Conservation (phyloP, 257 asterid species). For the Fraxinus pennsylvanica region DNA sequence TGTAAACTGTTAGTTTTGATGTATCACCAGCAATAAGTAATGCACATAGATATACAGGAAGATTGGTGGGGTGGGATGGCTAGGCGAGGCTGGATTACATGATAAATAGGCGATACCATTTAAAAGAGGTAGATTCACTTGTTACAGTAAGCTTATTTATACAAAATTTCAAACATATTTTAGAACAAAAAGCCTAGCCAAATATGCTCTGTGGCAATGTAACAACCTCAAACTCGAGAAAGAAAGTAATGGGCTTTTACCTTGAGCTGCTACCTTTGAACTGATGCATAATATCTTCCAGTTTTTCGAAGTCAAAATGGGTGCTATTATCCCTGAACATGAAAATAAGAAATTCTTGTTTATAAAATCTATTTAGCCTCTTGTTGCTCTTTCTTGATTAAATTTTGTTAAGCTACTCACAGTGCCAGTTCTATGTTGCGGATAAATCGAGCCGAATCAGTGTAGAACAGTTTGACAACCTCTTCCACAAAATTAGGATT, state of each 20-base stretch:
- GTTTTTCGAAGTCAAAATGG: constrained; percentile 56
- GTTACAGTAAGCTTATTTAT: neutral
- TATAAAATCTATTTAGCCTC: neutral
- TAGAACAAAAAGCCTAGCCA: neutral
- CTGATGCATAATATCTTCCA: constrained; percentile 69
- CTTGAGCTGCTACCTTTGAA: constrained; percentile 90
- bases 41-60: no score
- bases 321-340: constrained; percentile 33
- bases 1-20: neutral
- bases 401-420: constrained; percentile 34
- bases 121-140: neutral
- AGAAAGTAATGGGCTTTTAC: constrained; percentile 27
- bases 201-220: neutral
- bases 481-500: constrained; percentile 83
- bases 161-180: neutral
- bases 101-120: neutral
- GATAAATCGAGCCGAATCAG: constrained; percentile 61
- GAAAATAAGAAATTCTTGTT: neutral
- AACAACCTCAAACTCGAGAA: neutral
- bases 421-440: constrained; percentile 56
- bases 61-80: no score
- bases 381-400: neutral
- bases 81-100: no score
- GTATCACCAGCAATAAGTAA: no score
- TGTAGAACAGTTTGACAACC: constrained; percentile 60